Base-by-base conservation (phyloP, 768 basidiomycete species). In the Terana coerulea region DNA sequence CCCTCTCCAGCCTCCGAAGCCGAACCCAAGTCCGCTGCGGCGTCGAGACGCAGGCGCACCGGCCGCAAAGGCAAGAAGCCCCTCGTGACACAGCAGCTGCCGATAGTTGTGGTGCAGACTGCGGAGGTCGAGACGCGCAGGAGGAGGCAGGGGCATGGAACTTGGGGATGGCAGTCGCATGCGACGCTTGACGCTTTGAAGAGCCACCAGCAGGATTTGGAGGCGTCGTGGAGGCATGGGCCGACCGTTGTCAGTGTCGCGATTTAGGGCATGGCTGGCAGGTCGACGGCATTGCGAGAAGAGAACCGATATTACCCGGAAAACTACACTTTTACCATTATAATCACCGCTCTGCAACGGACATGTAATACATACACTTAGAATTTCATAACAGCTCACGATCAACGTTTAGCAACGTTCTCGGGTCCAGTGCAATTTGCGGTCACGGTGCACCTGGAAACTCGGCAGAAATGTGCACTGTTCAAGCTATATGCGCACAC, bases 131-230 rank as follows among this genome's bases (percentile, higher is more conserved):
- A 53, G 28, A 36, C 33, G 12, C 33, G 37, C 19, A 28, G 17
- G 15, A 19, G 33, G n/a, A 8, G 51, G 5, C 46, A 49, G 25
- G 52, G 41, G 25, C 41, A 44, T 24, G 44, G 45, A 3, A 19
- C 35, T 17, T 53, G 51, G 51, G 51, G 51, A 26, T 52, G 51
- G 51, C 40, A 47, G 19, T 3, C 19, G 31, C n/a, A 46, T 25
- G 11, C 31, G 2, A n/a, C 41, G 21, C 24, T 11, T 11, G 41
- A 44, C 11, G 50, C 26, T 7, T 8, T 33, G 34, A n/a, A 44
- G 33, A 26, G 17, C 42, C 41, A 51, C 30, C 34, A 52, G 37
- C 44, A 46, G 10, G 44, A 46, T 17, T 31, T 52, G 11, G 51
- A 52, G 44, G 25, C 15, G 21, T 19, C 43, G 15, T 52, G 51